Conservation (phyloP, 78 protist genomes). For the Dictyostelium capitatum region DNA sequence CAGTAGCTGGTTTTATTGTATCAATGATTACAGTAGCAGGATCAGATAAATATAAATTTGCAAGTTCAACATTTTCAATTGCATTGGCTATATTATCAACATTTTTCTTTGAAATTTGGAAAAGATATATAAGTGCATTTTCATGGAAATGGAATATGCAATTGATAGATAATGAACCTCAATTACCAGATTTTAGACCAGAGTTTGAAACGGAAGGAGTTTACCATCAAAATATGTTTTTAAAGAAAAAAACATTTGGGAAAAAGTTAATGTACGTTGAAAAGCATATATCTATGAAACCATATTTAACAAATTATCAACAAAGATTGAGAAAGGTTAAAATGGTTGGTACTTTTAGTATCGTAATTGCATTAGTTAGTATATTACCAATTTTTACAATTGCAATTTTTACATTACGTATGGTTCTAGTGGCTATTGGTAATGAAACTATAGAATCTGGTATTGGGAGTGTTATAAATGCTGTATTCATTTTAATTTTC, state of each 20-base stretch:
- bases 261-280: background rate
- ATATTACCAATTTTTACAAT: constrained; percentile 22
- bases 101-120: constrained; percentile 59
- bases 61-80: constrained; percentile 21
- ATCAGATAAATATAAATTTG: constrained; percentile 18
- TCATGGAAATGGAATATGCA: constrained; percentile 56
- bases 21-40: background rate
- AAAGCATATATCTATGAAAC: background rate
- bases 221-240: constrained; percentile 11
- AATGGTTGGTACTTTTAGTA: background rate
- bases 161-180: constrained; percentile 14
- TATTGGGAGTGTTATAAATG: constrained; percentile 28
- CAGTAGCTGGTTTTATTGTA: constrained; percentile 3
- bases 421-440: background rate
- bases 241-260: background rate
- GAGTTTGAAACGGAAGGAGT: background rate
- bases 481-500: constrained; percentile 9
- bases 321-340: background rate
- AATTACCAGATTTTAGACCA: constrained; percentile 17
- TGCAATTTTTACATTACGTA: constrained; percentile 26
- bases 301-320: background rate
- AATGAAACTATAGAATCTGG: constrained; percentile 3
- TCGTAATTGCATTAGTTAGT: background rate
- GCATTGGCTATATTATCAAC: constrained; percentile 33
- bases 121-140: constrained; percentile 1